A percentile compares a stretch with the other conserved stretches of the same genome.
Conservation (phyloP, 352 stramenopile species). For the Plasmopara muralis region DNA sequence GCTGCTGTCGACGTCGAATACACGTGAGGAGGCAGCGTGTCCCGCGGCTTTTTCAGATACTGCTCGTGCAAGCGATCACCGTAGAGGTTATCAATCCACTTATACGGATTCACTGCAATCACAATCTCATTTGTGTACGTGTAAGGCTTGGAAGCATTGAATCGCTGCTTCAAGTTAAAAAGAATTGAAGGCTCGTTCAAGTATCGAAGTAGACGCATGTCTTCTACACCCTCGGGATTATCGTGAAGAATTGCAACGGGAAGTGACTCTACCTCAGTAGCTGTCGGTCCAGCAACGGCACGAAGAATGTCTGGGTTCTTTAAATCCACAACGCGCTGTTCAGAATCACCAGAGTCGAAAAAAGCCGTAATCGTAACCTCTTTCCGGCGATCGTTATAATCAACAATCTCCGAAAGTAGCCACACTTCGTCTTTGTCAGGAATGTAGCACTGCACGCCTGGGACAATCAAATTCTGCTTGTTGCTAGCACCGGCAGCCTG, state of each 20-base stretch:
- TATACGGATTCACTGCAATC: slow-evolving; percentile 97
- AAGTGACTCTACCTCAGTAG: slow-evolving; percentile 77
- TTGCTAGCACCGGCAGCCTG: slow-evolving; percentile 51
- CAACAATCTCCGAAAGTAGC: slow-evolving; percentile 73
- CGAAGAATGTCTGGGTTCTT: slow-evolving; percentile 83
- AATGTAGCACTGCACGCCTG: slow-evolving; percentile 85
- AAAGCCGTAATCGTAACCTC: slow-evolving; percentile 73
- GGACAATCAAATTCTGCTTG: slow-evolving; percentile 83
- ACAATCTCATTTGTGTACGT: slow-evolving; percentile 98
- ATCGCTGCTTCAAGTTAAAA: slow-evolving; percentile 91
- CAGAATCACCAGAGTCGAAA: slow-evolving; percentile 52
- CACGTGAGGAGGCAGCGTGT: slow-evolving; percentile 70
- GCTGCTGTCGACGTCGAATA: slow-evolving; percentile 82
- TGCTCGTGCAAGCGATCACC: slow-evolving; percentile 79
- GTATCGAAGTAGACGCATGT: slow-evolving; percentile 85
- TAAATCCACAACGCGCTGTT: slow-evolving; percentile 70
- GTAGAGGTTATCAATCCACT: slow-evolving; percentile 90
- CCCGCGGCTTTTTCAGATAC: slow-evolving; percentile 70
- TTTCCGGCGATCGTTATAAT: slow-evolving; percentile 79
- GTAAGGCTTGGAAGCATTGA: slow-evolving; percentile 90
- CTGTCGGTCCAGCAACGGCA: slow-evolving; percentile 61
- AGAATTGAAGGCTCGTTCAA: slow-evolving; percentile 91
- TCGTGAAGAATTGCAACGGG: slow-evolving; percentile 78
- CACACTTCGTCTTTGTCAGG: slow-evolving; percentile 84
- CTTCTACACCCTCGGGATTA: slow-evolving; percentile 67